Conservation (phyloP, 1,284 basidiomycete species). For the Trichosporon asahii region DNA sequence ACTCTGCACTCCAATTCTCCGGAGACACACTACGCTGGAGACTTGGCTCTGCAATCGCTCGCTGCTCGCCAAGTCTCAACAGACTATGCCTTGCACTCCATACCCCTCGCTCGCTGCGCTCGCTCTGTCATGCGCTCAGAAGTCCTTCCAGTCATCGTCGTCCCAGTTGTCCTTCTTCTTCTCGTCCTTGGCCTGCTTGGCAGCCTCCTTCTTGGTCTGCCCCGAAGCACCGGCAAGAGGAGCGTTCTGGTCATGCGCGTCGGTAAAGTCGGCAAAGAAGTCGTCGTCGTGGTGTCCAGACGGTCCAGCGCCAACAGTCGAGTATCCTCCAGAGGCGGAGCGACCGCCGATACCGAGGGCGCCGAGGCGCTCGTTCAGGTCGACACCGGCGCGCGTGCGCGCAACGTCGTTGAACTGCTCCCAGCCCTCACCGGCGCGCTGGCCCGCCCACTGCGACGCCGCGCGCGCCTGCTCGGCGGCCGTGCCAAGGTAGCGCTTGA, state of each 20-base stretch:
- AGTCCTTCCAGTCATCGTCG: constrained; percentile 49
- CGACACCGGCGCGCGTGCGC: constrained; percentile 44
- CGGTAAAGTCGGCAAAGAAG: constrained; percentile 36
- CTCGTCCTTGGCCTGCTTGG: constrained; percentile 13
- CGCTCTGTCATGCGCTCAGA: constrained; percentile 21
- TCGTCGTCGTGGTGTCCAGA: constrained; percentile 32
- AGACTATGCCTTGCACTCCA: background rate
- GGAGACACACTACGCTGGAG: no score
- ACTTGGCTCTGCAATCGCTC: no score
- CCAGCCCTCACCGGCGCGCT: constrained; percentile 47
- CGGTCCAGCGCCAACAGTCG: constrained; percentile 17
- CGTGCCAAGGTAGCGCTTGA: constrained; percentile 34
- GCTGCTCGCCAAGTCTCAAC: no score
- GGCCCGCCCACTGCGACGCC: constrained; percentile 38
- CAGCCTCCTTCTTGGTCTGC: background rate
- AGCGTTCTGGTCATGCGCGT: background rate
- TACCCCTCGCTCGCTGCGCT: background rate
- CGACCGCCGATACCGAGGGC: constrained; percentile 37
- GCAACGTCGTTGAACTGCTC: constrained; percentile 46
- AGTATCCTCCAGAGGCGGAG: constrained; percentile 16
- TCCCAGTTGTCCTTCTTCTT: constrained; percentile 37
- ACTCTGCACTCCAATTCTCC: no score
- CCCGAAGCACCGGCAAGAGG: background rate
- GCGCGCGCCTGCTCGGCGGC: constrained; percentile 33
- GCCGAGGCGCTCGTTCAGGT: constrained; percentile 48